phyloP scores from a whole-genome alignment of 768 basidiomycete species.

The Mycena maculata region DNA sequence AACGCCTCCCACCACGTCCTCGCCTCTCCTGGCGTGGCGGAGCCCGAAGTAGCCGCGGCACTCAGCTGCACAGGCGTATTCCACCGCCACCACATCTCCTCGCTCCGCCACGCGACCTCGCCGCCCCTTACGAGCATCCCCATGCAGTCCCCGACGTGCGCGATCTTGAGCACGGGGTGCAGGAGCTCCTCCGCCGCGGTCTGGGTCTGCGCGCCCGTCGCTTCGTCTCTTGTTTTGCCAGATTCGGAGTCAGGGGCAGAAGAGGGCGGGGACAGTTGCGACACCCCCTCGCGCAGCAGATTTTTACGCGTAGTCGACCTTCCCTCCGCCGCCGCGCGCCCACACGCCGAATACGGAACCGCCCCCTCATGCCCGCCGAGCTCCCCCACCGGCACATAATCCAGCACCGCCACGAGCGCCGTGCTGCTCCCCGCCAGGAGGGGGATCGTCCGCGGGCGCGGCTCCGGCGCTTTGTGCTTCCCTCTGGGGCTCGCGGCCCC shows the following conservation, averaged over 20 bases:
- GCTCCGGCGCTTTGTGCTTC: background rate
- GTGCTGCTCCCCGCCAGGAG: slow-evolving; percentile 75
- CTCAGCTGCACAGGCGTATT: slow-evolving; percentile 63
- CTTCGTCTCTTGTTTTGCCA: no score
- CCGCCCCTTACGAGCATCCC: slow-evolving; percentile 86
- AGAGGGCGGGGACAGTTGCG: no score
- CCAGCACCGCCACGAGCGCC: slow-evolving; percentile 68
- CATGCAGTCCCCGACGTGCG: slow-evolving; percentile 90
- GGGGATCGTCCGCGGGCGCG: slow-evolving; percentile 41
- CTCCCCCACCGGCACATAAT: slow-evolving; percentile 30
- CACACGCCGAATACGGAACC: background rate
- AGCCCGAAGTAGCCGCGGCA: slow-evolving; percentile 2
- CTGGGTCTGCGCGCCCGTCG: no score
- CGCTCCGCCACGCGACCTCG: slow-evolving; percentile 84
- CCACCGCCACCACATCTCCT: slow-evolving; percentile 90
- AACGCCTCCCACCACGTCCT: no score
- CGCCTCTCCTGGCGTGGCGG: background rate
- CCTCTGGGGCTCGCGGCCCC: background rate
- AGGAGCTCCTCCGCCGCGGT: no score
- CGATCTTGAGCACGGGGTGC: slow-evolving; percentile 83
- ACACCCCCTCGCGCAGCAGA: no score
- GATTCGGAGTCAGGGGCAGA: no score
- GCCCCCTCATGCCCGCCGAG: background rate
- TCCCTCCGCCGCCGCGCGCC: no score
- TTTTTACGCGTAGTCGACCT: no score